These are phyloP conservation scores for Papilionanthe hybrid DNA, from an alignment of 116 monocot genomes.

Conservation along the genomic window DNA sequence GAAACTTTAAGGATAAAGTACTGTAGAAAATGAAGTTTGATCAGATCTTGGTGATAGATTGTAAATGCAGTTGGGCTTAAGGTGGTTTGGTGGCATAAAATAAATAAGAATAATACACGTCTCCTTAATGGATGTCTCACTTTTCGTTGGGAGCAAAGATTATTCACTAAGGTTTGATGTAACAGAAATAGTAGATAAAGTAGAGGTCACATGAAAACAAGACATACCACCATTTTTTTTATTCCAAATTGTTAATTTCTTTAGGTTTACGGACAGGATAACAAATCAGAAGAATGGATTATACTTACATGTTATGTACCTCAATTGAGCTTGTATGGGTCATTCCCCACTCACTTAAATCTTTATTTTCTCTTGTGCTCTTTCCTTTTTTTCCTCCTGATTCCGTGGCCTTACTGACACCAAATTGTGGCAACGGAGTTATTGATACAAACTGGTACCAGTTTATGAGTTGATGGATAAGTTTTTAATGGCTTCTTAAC, in stretches of 20 bases:
- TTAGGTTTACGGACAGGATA: not conserved
- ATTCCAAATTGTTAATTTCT: not conserved
- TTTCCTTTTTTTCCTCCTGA: not conserved
- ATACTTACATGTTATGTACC: not conserved
- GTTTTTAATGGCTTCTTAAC: not conserved
- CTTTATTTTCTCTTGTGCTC: not conserved
- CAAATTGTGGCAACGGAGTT: not conserved
- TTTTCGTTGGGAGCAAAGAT: too few species aligned
- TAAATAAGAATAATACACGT: too few species aligned
- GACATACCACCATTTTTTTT: not conserved
- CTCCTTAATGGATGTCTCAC: too few species aligned
- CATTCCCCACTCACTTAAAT: not conserved
- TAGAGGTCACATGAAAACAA: not conserved
- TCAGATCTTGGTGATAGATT: too few species aligned
- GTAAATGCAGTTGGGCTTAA: too few species aligned
- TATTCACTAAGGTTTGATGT: too few species aligned
- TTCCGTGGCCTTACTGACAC: not conserved
- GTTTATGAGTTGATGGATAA: not conserved
- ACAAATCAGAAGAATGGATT: not conserved
- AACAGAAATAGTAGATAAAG: too few species aligned
- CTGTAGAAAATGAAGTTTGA: too few species aligned
- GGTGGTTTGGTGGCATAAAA: too few species aligned
- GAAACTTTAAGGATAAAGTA: too few species aligned
- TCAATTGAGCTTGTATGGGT: not conserved
- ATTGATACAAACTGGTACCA: not conserved